Evolutionary conservation across 23 red algal species (phyloP).

Genomic region (Pyropia yezoensis): DNA sequence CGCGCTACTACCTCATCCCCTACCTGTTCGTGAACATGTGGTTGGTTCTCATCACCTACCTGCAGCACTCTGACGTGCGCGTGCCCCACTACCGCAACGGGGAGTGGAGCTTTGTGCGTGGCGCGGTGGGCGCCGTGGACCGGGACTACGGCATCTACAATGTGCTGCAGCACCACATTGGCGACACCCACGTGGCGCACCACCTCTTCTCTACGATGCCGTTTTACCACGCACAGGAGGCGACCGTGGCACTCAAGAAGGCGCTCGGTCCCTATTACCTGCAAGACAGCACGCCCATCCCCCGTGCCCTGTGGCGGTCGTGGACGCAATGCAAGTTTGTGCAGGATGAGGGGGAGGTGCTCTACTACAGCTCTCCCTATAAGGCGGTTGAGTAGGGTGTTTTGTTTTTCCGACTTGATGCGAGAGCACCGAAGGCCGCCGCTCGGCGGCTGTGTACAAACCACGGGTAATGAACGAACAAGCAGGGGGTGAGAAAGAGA

Average conservation of each 20-base stretch:
- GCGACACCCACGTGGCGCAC: conserved; percentile 81
- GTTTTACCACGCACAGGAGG: conserved; percentile 71
- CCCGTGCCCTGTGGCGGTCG: conserved; percentile 55
- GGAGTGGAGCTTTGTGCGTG: conserved; percentile 68
- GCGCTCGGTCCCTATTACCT: conserved; percentile 71
- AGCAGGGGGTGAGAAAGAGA: too few relatives aligned
- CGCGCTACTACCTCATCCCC: conserved; percentile 73
- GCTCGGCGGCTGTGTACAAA: too few relatives aligned
- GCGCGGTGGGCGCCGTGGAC: conserved; percentile 77
- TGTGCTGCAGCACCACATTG: conserved; percentile 85
- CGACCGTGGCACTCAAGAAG: conserved; percentile 64
- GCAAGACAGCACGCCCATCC: conserved; percentile 58
- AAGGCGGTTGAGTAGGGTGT: too few relatives aligned
- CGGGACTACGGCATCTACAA: conserved; percentile 70
- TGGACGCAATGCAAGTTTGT: conserved; percentile 73
- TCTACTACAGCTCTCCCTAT: conserved; percentile 20
- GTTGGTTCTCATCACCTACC: conserved; percentile 82
- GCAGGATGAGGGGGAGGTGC: conserved; percentile 44
- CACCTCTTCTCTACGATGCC: conserved; percentile 91
- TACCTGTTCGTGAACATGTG: conserved; percentile 91
- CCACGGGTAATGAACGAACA: too few relatives aligned
- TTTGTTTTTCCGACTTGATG: too few relatives aligned
- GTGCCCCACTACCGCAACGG: conserved; percentile 77
- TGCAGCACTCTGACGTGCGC: conserved; percentile 87
- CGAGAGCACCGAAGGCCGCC: too few relatives aligned